A percentile compares a stretch with the other conserved stretches of the same genome.
Evolutionary conservation across 441 rosid species (phyloP).

Genomic region (Syzygium malaccense): DNA sequence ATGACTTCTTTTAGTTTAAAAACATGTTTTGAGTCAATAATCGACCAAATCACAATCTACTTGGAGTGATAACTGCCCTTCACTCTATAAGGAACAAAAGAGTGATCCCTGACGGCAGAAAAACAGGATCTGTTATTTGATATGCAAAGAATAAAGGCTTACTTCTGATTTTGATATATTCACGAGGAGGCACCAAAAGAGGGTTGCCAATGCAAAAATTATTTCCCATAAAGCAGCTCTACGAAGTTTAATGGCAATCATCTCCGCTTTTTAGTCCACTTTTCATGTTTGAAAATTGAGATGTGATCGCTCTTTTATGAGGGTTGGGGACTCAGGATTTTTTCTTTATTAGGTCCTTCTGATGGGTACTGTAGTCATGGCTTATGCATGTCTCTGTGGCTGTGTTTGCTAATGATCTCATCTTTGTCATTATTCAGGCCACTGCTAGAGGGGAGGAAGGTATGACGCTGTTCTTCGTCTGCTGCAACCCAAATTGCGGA

Average conservation of each 20-base stretch:
- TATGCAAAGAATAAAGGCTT: not conserved
- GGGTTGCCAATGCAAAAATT: not conserved
- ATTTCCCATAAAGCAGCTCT: not conserved
- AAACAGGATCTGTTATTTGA: not conserved
- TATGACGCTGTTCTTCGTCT: constrained; percentile 85
- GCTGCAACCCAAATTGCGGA: constrained; percentile 73
- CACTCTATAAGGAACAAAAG: not conserved
- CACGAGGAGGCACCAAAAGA: not conserved
- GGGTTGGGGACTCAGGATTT: not conserved
- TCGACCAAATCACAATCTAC: not conserved
- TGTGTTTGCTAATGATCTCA: not conserved
- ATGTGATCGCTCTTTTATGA: not conserved
- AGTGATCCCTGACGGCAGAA: not conserved
- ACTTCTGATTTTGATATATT: not conserved
- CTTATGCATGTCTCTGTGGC: not conserved
- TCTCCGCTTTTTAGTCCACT: not conserved
- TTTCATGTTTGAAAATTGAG: not conserved
- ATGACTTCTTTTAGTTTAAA: not conserved
- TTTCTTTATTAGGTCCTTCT: not conserved
- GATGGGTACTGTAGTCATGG: not conserved
- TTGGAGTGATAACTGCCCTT: not conserved
- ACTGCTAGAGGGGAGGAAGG: constrained; percentile 93
- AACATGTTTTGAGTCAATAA: not conserved
- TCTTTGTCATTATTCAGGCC: constrained; percentile 40
- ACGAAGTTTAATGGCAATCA: not conserved